A percentile compares a stretch with the other conserved stretches of the same genome.
Conservation (phyloP, 345 rosid species). For the Lepidium didymum region DNA sequence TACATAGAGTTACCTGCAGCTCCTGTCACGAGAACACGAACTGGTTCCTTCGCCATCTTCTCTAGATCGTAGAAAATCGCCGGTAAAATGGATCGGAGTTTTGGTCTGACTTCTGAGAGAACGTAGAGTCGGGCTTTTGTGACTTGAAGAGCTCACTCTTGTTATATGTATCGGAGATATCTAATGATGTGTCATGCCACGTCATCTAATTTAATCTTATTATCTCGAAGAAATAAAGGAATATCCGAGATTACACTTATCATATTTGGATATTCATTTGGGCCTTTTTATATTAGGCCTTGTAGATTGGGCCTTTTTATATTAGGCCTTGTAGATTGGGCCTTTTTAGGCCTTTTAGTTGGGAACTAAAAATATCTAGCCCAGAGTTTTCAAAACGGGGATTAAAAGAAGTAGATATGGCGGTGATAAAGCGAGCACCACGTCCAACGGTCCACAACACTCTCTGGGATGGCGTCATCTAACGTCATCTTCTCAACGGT, state of each 20-base stretch:
- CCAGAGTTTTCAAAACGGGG: background rate
- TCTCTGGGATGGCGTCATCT: conserved; percentile 31
- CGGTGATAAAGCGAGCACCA: conserved; percentile 16
- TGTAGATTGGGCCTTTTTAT: background rate
- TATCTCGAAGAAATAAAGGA: conserved; percentile 17
- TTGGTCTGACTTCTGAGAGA: background rate
- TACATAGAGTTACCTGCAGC: conserved; percentile 68
- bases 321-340: background rate
- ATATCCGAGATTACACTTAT: background rate
- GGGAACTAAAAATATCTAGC: background rate
- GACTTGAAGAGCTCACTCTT: conserved; percentile 19
- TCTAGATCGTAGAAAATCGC: conserved; percentile 20
- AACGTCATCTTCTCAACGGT: conserved; percentile 18
- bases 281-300: background rate
- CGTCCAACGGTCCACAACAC: background rate
- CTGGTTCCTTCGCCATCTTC: conserved; percentile 87
- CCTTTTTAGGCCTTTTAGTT: too few relatives aligned
- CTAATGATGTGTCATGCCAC: conserved; percentile 6
- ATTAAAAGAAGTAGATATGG: background rate
- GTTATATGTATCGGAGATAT: conserved; percentile 1
- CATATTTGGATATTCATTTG: too few relatives aligned
- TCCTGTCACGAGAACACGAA: conserved; percentile 96
- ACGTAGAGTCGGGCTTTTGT: background rate
- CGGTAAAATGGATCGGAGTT: conserved; percentile 12
- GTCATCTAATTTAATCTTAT: conserved; percentile 5